phyloP scores from a whole-genome alignment of 108 stramenopile species.

The Phaeodactylum tricornutum region DNA sequence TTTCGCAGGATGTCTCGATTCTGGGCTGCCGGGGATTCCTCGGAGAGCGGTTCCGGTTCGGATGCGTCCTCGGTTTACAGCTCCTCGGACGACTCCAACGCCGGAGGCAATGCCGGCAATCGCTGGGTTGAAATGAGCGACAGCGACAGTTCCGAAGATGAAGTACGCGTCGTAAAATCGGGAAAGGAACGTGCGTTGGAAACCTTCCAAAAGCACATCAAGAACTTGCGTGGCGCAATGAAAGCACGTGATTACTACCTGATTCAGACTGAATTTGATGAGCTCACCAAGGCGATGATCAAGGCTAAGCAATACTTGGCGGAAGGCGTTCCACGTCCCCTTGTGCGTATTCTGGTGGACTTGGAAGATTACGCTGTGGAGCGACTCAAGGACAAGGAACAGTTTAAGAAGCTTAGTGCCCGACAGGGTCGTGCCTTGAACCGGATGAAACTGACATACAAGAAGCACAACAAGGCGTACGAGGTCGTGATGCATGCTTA shows the following conservation, averaged over 20 bases:
- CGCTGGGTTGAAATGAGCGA: constrained; percentile 37
- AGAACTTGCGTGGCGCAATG: constrained; percentile 74
- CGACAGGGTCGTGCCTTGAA: constrained; percentile 88
- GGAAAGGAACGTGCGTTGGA: constrained; percentile 88
- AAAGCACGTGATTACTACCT: constrained; percentile 65
- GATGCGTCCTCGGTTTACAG: no score
- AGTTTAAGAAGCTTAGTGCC: constrained; percentile 87
- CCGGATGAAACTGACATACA: constrained; percentile 88
- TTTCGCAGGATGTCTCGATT: no score
- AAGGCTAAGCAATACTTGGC: constrained; percentile 70
- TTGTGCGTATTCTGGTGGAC: constrained; percentile 75
- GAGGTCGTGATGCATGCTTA: constrained; percentile 68
- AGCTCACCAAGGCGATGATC: constrained; percentile 79
- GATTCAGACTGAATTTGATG: constrained; percentile 79
- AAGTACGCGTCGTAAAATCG: constrained; percentile 92
- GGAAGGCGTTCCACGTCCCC: constrained; percentile 79
- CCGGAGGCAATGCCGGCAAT: constrained; percentile 18
- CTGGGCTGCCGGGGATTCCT: no score
- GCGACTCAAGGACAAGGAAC: constrained; percentile 83
- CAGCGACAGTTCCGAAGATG: constrained; percentile 74
- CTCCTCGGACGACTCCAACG: no score
- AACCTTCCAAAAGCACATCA: constrained; percentile 62
- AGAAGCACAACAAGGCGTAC: constrained; percentile 89
- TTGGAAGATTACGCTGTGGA: constrained; percentile 79
- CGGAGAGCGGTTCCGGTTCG: no score